Percentiles rank a stretch among this genome's conserved stretches.
Evolutionary conservation across 2,329 filamentous ascomycete genomes (phyloP).

Genomic region (Epichloe sp.): DNA sequence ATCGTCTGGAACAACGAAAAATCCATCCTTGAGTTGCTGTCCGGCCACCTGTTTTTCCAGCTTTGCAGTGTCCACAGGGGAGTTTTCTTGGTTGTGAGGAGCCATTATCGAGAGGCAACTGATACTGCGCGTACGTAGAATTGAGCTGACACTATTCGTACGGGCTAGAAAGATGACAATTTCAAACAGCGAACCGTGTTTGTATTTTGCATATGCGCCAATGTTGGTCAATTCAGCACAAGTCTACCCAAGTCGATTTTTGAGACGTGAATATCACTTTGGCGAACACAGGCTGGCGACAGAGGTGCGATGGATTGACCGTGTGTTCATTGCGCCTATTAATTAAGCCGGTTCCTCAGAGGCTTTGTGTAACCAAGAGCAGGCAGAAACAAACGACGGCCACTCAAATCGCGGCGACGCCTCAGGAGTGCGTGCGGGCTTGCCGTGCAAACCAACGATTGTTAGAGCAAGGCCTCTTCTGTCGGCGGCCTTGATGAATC

Average conservation of each 20-base stretch:
- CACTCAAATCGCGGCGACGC: neutral
- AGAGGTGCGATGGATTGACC: neutral
- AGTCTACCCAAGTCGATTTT: neutral
- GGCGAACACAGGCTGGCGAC: neutral
- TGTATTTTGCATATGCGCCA: neutral
- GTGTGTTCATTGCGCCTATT: neutral
- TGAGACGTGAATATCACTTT: neutral
- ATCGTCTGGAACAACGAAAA: conserved; percentile 2
- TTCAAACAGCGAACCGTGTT: neutral
- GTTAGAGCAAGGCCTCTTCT: neutral
- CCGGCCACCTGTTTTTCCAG: conserved; percentile 8
- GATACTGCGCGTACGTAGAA: neutral
- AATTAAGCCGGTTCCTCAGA: neutral
- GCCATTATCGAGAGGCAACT: neutral
- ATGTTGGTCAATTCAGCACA: neutral
- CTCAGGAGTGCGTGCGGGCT: neutral
- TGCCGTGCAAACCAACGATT: neutral
- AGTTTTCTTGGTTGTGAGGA: neutral
- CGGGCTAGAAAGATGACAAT: neutral
- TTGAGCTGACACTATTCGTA: neutral
- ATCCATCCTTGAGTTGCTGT: neutral
- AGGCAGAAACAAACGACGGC: neutral
- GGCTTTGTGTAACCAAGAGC: neutral
- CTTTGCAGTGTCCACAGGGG: conserved; percentile 3
- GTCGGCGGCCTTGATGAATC: neutral